These are phyloP conservation scores for Colletotrichum eleusines DNA, from an alignment of 2,329 filamentous ascomycete genomes.

Conservation along the genomic window DNA sequence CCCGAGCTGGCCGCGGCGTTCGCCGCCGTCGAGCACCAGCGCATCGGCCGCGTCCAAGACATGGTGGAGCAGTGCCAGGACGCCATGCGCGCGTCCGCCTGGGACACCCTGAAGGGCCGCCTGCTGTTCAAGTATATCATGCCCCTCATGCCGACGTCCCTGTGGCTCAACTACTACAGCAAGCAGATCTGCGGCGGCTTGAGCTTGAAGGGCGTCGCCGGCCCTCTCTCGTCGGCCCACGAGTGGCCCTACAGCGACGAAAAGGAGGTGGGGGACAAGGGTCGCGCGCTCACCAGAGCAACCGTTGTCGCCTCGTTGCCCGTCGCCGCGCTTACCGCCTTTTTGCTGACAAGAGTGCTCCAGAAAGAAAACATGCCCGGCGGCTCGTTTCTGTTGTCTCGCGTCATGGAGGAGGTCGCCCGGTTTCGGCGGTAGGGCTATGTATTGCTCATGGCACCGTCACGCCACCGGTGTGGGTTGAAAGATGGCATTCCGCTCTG, in stretches of 20 bases:
- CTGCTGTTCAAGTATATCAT: constrained; percentile 25
- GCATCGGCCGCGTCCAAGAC: constrained; percentile 8
- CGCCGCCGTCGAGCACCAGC: constrained; percentile 24
- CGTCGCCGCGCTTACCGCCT: constrained; percentile 24
- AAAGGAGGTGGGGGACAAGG: constrained; percentile 15
- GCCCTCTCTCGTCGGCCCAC: constrained; percentile 8
- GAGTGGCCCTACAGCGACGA: constrained; percentile 34
- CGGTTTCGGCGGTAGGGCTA: background rate
- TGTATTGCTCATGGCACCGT: background rate
- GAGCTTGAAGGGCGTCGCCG: constrained; percentile 10
- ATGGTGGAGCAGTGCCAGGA: constrained; percentile 35
- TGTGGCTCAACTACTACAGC: constrained; percentile 34
- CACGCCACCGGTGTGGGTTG: no score
- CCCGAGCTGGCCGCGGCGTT: constrained; percentile 6
- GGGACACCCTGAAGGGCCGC: constrained; percentile 25
- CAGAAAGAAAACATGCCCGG: constrained; percentile 3
- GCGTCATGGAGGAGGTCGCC: no score
- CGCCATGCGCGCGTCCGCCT: constrained; percentile 31
- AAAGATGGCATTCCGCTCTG: no score
- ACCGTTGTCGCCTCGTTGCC: constrained; percentile 9
- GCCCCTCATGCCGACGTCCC: constrained; percentile 12
- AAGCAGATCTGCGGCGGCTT: constrained; percentile 15
- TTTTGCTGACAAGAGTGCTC: constrained; percentile 13
- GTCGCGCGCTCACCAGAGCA: background rate
- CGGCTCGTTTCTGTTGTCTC: background rate